Evolutionary conservation across 441 rosid species (phyloP).

Genomic region (Biscutella laevigata): DNA sequence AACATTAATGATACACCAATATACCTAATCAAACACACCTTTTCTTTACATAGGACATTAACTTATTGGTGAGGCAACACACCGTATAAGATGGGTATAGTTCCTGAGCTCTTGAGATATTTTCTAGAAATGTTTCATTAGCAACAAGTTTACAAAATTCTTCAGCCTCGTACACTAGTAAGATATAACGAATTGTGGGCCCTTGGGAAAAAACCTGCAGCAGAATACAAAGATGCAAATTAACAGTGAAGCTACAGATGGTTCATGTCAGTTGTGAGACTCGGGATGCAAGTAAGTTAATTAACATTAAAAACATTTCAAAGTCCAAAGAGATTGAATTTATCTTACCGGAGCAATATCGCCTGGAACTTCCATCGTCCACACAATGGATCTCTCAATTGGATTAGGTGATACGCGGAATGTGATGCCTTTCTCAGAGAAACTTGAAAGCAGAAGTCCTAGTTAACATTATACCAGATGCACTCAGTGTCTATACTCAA

Average conservation of each 20-base stretch:
- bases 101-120: slow-evolving; percentile 49
- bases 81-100: slow-evolving; percentile 67
- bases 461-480: slow-evolving; percentile 25
- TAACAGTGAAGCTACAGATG: not conserved
- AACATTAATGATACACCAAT: not conserved
- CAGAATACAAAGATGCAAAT: slow-evolving; percentile 18
- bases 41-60: slow-evolving; percentile 67
- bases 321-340: not conserved
- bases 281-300: slow-evolving; percentile 3
- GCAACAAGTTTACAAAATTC: slow-evolving; percentile 75
- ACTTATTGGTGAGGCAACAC: slow-evolving; percentile 83
- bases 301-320: not conserved
- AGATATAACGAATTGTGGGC: slow-evolving; percentile 46
- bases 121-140: slow-evolving; percentile 45
- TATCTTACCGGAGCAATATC: slow-evolving; percentile 53
- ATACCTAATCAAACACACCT: slow-evolving; percentile 35
- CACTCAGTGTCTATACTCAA: slow-evolving; percentile 22
- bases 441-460: slow-evolving; percentile 85
- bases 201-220: slow-evolving; percentile 54
- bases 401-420: slow-evolving; percentile 66
- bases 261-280: slow-evolving; percentile 2
- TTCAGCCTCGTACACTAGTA: slow-evolving; percentile 71
- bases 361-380: slow-evolving; percentile 79
- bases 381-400: slow-evolving; percentile 74
- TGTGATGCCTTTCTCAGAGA: slow-evolving; percentile 73